A percentile compares a stretch with the other conserved stretches of the same genome.
These are phyloP conservation scores for Umbelopsis sp. DNA, from an alignment of 371 early-diverging fungal species.

Conservation along the genomic window DNA sequence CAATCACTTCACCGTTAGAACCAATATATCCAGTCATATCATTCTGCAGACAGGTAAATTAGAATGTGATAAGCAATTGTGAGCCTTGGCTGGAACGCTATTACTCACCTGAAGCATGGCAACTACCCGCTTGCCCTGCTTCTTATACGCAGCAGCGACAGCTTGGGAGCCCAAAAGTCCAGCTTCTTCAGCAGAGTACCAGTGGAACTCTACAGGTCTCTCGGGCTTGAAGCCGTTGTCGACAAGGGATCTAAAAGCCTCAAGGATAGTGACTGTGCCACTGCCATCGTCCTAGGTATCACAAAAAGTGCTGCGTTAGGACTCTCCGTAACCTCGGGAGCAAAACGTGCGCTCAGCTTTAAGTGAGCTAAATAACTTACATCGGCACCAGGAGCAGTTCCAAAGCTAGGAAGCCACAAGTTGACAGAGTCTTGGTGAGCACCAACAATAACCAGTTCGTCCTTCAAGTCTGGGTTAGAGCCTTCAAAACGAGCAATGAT, in stretches of 20 bases:
- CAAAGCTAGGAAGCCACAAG: conserved; percentile 81
- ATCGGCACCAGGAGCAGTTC: conserved; percentile 85
- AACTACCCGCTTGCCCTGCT: conserved; percentile 59
- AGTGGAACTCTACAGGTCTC: conserved; percentile 93
- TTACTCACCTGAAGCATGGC: conserved; percentile 72
- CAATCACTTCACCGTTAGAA: conserved; percentile 69
- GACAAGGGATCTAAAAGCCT: conserved; percentile 80
- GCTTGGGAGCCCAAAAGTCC: conserved; percentile 92
- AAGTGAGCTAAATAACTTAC: conserved; percentile 30
- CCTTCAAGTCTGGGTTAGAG: conserved; percentile 43
- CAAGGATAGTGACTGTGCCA: conserved; percentile 87
- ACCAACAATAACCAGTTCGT: conserved; percentile 79
- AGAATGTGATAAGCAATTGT: background rate
- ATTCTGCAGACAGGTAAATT: conserved; percentile 36
- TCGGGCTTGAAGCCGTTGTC: conserved; percentile 72
- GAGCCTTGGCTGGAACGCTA: background rate
- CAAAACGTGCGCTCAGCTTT: too few species aligned
- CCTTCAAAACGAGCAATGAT: conserved; percentile 74
- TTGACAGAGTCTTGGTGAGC: conserved; percentile 95
- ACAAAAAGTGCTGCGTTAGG: background rate
- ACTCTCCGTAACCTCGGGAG: conserved; percentile 1
- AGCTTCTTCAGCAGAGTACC: conserved; percentile 90
- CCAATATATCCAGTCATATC: conserved; percentile 86
- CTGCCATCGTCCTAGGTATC: conserved; percentile 80
- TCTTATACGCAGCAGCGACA: conserved; percentile 72